Evolutionary conservation across 345 rosid species (phyloP).

Genomic region (Boechera divaricarpa): DNA sequence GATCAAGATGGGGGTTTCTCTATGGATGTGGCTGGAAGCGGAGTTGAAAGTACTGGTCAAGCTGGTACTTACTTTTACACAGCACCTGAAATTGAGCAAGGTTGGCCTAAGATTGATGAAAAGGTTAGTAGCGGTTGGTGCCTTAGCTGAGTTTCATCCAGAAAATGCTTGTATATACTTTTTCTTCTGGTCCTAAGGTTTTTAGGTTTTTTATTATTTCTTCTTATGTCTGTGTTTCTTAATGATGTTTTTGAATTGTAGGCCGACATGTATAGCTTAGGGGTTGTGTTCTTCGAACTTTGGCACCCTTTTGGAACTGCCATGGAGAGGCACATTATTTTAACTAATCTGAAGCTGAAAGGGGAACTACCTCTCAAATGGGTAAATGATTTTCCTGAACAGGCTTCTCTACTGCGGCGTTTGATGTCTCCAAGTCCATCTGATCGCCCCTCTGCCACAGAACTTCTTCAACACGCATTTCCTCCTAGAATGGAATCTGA

Average conservation of each 20-base stretch:
- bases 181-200: slow-evolving; percentile 20
- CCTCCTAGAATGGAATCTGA: slow-evolving; percentile 95
- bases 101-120: slow-evolving; percentile 98
- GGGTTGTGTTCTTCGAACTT: slow-evolving; percentile 91
- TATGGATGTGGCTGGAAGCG: slow-evolving; percentile 69
- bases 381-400: slow-evolving; percentile 86
- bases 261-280: slow-evolving; percentile 99
- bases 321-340: slow-evolving; percentile 81
- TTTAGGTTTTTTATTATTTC: not conserved
- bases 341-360: slow-evolving; percentile 84
- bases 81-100: slow-evolving; percentile 98
- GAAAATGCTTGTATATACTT: slow-evolving; percentile 21
- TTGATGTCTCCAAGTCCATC: slow-evolving; percentile 95
- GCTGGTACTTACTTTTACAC: slow-evolving; percentile 96
- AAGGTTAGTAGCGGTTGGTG: slow-evolving; percentile 58
- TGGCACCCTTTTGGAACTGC: slow-evolving; percentile 97
- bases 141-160: slow-evolving; percentile 28
- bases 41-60: slow-evolving; percentile 87
- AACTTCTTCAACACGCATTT: slow-evolving; percentile 78
- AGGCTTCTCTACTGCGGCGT: slow-evolving; percentile 71
- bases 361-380: slow-evolving; percentile 83
- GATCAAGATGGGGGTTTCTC: slow-evolving; percentile 76
- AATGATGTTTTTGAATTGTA: slow-evolving; percentile 46
- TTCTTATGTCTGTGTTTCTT: slow-evolving; percentile 17
- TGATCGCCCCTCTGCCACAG: slow-evolving; percentile 94